Conservation (phyloP, 176 grass and related monocot species). For the Carex parvula region DNA sequence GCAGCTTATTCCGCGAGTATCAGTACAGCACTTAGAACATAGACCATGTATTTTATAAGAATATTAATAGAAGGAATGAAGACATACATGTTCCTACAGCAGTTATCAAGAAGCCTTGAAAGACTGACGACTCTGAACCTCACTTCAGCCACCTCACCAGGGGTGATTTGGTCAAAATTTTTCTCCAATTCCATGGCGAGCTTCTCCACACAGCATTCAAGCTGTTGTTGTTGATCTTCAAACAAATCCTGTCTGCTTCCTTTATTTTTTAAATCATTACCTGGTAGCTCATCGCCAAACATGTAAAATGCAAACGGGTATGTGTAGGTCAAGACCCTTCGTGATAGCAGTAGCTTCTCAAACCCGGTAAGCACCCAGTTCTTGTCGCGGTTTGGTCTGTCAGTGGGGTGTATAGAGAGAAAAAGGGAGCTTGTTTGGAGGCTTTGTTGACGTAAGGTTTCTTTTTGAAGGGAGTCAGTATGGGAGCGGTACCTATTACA, state of each 20-base stretch:
- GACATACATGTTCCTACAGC: slow-evolving; percentile 48
- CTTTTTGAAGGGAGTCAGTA: slow-evolving; percentile 15
- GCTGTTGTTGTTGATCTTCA: slow-evolving; percentile 42
- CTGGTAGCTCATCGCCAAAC: slow-evolving; percentile 29
- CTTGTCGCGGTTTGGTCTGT: slow-evolving; percentile 22
- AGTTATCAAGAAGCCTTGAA: slow-evolving; percentile 32
- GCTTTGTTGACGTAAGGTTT: not conserved
- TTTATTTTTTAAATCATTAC: not conserved
- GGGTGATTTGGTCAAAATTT: not conserved
- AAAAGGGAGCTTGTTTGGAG: not conserved
- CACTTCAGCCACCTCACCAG: not conserved
- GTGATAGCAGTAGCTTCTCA: slow-evolving; percentile 23
- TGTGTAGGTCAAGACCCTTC: slow-evolving; percentile 30
- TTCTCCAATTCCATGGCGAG: slow-evolving; percentile 27
- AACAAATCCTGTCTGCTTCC: slow-evolving; percentile 37
- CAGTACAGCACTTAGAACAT: not conserved
- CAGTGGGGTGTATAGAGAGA: not conserved
- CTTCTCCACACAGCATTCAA: slow-evolving; percentile 38
- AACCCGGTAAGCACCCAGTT: slow-evolving; percentile 26
- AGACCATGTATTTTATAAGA: not conserved
- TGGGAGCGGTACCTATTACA: slow-evolving; percentile 33
- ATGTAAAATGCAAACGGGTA: slow-evolving; percentile 58
- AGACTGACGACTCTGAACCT: slow-evolving; percentile 30
- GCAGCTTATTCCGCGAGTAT: not conserved
- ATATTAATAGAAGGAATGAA: not conserved